Evolutionary conservation across 176 grass and related monocot genomes (phyloP).

Genomic region (Bonia amplexicaulis): DNA sequence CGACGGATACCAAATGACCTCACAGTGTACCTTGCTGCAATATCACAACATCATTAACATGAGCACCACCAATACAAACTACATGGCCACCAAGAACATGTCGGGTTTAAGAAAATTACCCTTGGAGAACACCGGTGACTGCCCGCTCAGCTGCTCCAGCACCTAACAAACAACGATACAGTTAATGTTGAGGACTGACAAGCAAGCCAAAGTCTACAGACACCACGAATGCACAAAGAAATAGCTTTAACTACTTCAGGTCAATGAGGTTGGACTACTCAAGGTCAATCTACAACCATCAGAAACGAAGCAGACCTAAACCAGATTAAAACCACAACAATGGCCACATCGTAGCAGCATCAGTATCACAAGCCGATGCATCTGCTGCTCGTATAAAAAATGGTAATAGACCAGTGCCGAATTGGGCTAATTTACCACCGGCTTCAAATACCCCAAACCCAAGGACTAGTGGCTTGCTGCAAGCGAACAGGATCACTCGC

Average conservation of each 20-base stretch:
- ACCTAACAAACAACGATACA: conserved; percentile 29
- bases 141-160: conserved; percentile 84
- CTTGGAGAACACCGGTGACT: conserved; percentile 83
- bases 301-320: background rate
- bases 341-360: background rate
- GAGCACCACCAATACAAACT: background rate
- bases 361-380: background rate
- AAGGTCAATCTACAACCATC: background rate
- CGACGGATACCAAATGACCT: conserved; percentile 75
- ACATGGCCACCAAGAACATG: background rate
- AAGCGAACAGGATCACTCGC: background rate
- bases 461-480: background rate
- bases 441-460: background rate
- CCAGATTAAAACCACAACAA: background rate
- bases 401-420: background rate
- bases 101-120: conserved; percentile 33
- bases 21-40: conserved; percentile 66
- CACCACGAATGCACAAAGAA: background rate
- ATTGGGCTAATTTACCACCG: background rate
- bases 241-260: background rate
- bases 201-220: background rate
- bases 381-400: background rate
- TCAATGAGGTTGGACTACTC: background rate
- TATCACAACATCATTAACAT: background rate
- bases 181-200: background rate